Conservation (phyloP, 2,329 filamentous ascomycete species). For the Aspergillus persii region DNA sequence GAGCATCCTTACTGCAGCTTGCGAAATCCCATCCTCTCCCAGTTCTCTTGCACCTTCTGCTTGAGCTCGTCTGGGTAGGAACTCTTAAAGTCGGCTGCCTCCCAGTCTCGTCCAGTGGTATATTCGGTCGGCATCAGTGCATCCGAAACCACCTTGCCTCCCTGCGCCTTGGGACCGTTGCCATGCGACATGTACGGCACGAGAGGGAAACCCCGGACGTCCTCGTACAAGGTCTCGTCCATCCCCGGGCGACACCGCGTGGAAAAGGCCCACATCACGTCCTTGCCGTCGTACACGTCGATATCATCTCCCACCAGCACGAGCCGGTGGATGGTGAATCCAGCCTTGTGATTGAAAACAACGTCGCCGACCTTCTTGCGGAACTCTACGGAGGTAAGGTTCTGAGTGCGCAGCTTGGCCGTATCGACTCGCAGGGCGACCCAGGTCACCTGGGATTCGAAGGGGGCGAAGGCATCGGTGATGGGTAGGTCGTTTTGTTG, state of each 20-base stretch:
- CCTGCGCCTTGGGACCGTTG: slow-evolving; percentile 26
- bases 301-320: slow-evolving; percentile 50
- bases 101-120: slow-evolving; percentile 33
- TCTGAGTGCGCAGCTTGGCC: slow-evolving; percentile 55
- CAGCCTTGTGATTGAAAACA: slow-evolving; percentile 42
- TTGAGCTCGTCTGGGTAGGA: slow-evolving; percentile 43
- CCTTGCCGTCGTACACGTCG: slow-evolving; percentile 45
- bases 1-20: slow-evolving; percentile 1
- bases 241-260: slow-evolving; percentile 47
- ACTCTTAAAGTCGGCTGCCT: slow-evolving; percentile 32
- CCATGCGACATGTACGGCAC: slow-evolving; percentile 51
- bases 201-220: slow-evolving; percentile 44
- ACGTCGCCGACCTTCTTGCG: slow-evolving; percentile 43
- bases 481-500: slow-evolving; percentile 43
- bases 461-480: slow-evolving; percentile 45
- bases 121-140: slow-evolving; percentile 46
- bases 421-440: slow-evolving; percentile 57
- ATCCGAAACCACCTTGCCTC: slow-evolving; percentile 50
- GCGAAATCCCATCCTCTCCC: slow-evolving; percentile 32
- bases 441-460: slow-evolving; percentile 52
- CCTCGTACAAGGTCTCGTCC: slow-evolving; percentile 49
- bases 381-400: slow-evolving; percentile 46
- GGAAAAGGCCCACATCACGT: slow-evolving; percentile 51
- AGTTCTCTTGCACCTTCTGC: slow-evolving; percentile 37
- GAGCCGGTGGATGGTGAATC: slow-evolving; percentile 45